Conservation (phyloP, 495 filamentous ascomycete species). For the Neurospora intermedia region DNA sequence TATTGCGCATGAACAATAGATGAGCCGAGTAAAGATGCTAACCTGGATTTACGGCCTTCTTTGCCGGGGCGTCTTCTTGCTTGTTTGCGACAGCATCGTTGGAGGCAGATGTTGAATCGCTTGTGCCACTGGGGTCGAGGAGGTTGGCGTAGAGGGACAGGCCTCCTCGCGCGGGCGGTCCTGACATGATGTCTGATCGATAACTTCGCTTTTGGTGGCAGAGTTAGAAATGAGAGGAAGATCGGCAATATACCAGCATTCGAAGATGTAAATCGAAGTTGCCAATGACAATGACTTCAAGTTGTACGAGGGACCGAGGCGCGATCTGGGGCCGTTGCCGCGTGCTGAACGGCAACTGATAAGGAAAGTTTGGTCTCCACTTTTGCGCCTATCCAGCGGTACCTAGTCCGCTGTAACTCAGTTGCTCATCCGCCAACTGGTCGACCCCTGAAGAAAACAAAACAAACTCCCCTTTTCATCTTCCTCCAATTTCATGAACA, state of each 20-base stretch:
- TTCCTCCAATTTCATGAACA: not conserved
- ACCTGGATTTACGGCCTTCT: slow-evolving; percentile 72
- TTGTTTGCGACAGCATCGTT: slow-evolving; percentile 73
- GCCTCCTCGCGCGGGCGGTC: slow-evolving; percentile 20
- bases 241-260: not conserved
- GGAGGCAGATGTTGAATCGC: slow-evolving; percentile 55
- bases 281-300: not conserved
- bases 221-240: not conserved
- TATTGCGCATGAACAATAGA: not conserved
- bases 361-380: not conserved
- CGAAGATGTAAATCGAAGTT: not conserved
- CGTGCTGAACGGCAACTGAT: not conserved
- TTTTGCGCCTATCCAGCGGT: not conserved
- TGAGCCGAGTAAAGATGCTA: slow-evolving; percentile 17
- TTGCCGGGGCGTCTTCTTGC: slow-evolving; percentile 46
- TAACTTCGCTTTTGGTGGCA: not conserved
- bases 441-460: not conserved
- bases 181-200: not conserved
- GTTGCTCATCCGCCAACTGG: not conserved
- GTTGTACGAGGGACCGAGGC: not conserved
- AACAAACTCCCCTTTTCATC: not conserved
- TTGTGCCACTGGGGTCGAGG: slow-evolving; percentile 31
- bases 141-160: slow-evolving; percentile 50
- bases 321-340: not conserved
- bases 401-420: not conserved